These are phyloP conservation scores for Xylaria longipes DNA, from an alignment of 495 filamentous ascomycete species.

Conservation along the genomic window DNA sequence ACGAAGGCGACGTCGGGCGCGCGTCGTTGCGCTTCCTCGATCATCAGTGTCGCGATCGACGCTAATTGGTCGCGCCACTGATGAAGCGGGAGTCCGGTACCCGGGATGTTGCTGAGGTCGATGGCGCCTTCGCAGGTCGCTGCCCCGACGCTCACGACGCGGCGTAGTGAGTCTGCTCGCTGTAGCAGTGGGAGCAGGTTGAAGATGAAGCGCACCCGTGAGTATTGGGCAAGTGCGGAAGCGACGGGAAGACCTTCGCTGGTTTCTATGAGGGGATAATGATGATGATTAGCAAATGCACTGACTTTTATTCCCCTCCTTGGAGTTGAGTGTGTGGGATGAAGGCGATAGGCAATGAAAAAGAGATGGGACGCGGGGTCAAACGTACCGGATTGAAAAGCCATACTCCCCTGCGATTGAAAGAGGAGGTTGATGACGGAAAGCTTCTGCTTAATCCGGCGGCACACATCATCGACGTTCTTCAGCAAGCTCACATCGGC, in stretches of 20 bases:
- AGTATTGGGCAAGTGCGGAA: slow-evolving; percentile 41
- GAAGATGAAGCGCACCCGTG: slow-evolving; percentile 62
- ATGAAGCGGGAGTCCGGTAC: slow-evolving; percentile 20
- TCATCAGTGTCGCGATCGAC: slow-evolving; percentile 20
- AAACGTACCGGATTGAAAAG: slow-evolving; percentile 33
- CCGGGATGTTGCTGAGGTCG: slow-evolving; percentile 36
- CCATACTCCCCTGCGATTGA: slow-evolving; percentile 47
- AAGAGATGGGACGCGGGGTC: not conserved
- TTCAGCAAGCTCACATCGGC: slow-evolving; percentile 60
- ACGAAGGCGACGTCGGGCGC: slow-evolving; percentile 58
- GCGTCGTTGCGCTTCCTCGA: slow-evolving; percentile 38
- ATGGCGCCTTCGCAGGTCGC: slow-evolving; percentile 47
- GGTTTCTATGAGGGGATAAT: not conserved
- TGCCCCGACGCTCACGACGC: slow-evolving; percentile 57
- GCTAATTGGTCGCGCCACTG: slow-evolving; percentile 14
- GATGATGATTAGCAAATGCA: not conserved
- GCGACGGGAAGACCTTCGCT: not conserved
- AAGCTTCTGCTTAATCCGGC: slow-evolving; percentile 58
- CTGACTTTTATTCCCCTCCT: not conserved
- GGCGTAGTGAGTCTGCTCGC: slow-evolving; percentile 46
- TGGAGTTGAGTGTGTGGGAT: not conserved
- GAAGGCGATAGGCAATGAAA: not conserved
- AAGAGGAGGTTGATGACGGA: slow-evolving; percentile 65
- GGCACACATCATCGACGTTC: slow-evolving; percentile 61
- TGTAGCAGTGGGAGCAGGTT: slow-evolving; percentile 64